Evolutionary conservation across 306 rosid species (phyloP), one percentile per base, ranked within the genome.

Genomic region (Fragaria nilgerrensis): DNA sequence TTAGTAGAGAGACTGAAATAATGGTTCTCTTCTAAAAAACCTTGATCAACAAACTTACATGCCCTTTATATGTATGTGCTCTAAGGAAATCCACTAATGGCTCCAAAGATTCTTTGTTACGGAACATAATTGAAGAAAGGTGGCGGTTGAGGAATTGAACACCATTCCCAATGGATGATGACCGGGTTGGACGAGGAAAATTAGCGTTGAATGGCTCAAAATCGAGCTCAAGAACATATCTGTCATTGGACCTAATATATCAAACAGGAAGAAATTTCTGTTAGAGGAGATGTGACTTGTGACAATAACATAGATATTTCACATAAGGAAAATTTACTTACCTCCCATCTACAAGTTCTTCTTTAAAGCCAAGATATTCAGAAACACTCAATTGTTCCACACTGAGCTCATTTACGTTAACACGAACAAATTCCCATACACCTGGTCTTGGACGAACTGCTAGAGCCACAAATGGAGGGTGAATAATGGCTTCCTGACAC

Each of bases 361-460:
- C 98, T 76, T 95, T 95, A 78, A 95, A 92, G 48, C 68, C 45
- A 79, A 95, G 97, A 87, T 92, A 95, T 67, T 95, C 97, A 75
- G 97, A 77, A 39, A 95, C 90, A n/a, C 72, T 84, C 81, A 95
- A 79, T 76, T 95, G 96, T 79, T 95, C 98, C 76, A 92, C 97
- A 1, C 61, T 92, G 83, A 95, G 97, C 78, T 95, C 97, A 47
- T 62, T 36, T 75, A 90, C 88, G 79, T 95, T 90, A 50, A 92
- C 96, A 72, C 96, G 98, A 23, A 92, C 93, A 43, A 84, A 92
- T 76, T 95, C 96, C 86, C 98, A 93, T 69, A 91, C 95, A 80
- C 98, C 98, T 69, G 97, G 96, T 58, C 98, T 88, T 19, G 96
- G 98, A 27, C 97, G 96, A 89, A 93, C 93, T 77, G 93, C 96